Percentiles rank a stretch among this genome's conserved stretches.
Evolutionary conservation across 2,329 filamentous ascomycete genomes (phyloP).

Genomic region (Cladosporium oxysporum): DNA sequence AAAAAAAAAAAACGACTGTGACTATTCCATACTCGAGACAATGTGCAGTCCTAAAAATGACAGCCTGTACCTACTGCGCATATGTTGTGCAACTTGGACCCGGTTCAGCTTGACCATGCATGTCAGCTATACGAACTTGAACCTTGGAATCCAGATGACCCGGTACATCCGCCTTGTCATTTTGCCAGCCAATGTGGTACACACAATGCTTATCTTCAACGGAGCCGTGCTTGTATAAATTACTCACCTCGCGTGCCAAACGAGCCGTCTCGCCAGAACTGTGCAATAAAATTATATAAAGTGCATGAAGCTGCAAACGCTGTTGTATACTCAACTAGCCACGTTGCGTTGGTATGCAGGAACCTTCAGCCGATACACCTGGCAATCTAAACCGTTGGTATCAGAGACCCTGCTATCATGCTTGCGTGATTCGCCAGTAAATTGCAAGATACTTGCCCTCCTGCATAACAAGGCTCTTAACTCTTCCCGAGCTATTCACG

Average conservation of each 20-base stretch:
- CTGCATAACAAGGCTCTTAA: not conserved
- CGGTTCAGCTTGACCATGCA: not conserved
- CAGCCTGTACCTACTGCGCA: not conserved
- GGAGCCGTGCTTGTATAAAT: not conserved
- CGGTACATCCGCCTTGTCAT: not conserved
- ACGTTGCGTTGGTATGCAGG: not conserved
- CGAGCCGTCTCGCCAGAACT: not conserved
- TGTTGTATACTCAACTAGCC: not conserved
- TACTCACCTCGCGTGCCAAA: not conserved
- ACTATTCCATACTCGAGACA: not conserved
- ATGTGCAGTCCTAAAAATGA: not conserved
- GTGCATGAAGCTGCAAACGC: not conserved
- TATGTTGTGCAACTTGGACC: not conserved
- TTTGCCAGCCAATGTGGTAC: not conserved
- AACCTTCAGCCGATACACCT: not conserved
- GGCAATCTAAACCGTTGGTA: not conserved
- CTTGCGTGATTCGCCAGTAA: not conserved
- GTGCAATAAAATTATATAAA: not conserved
- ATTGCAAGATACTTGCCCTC: not conserved
- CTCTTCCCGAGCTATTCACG: not conserved
- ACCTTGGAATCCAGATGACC: not conserved
- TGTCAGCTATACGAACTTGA: not conserved
- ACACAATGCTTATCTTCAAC: not conserved
- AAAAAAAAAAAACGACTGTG: not conserved
- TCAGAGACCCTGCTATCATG: not conserved